A percentile compares a stretch with the other conserved stretches of the same genome.
These are phyloP conservation scores for Globisporangium mamillatum DNA, from an alignment of 352 stramenopile genomes.

Conservation along the genomic window DNA sequence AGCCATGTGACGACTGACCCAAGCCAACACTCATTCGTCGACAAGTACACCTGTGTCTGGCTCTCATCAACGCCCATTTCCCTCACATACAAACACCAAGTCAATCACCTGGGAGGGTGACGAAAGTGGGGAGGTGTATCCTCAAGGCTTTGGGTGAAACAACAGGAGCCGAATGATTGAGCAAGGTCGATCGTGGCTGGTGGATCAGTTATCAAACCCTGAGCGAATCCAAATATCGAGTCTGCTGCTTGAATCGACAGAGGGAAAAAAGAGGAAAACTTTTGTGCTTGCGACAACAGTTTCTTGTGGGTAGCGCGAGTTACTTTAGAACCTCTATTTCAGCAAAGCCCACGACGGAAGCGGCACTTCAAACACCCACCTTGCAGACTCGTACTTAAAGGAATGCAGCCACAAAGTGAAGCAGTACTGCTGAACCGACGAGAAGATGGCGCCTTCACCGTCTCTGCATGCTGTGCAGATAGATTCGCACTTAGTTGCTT, in stretches of 20 bases:
- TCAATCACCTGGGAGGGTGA: no score
- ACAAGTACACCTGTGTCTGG: no score
- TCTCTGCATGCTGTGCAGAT: constrained; percentile 25
- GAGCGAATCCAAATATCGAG: neutral
- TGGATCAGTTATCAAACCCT: neutral
- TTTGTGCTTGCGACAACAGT: no score
- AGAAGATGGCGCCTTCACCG: constrained; percentile 18
- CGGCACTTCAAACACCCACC: constrained; percentile 40
- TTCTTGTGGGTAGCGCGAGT: no score
- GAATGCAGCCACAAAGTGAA: constrained; percentile 53
- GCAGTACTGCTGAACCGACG: constrained; percentile 16
- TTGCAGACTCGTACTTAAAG: constrained; percentile 38
- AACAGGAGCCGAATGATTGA: neutral
- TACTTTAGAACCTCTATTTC: neutral
- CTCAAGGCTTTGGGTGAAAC: neutral
- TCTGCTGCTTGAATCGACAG: neutral
- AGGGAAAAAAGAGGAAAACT: no score
- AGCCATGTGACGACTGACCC: no score
- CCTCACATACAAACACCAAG: no score
- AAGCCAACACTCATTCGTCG: no score
- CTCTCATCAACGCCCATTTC: no score
- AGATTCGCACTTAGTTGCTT: neutral
- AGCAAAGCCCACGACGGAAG: constrained; percentile 34
- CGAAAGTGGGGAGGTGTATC: no score
- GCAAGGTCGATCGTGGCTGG: neutral